A percentile compares a stretch with the other conserved stretches of the same genome.
Evolutionary conservation across 495 filamentous ascomycete species (phyloP).

Genomic region (Cairneyella variabilis): DNA sequence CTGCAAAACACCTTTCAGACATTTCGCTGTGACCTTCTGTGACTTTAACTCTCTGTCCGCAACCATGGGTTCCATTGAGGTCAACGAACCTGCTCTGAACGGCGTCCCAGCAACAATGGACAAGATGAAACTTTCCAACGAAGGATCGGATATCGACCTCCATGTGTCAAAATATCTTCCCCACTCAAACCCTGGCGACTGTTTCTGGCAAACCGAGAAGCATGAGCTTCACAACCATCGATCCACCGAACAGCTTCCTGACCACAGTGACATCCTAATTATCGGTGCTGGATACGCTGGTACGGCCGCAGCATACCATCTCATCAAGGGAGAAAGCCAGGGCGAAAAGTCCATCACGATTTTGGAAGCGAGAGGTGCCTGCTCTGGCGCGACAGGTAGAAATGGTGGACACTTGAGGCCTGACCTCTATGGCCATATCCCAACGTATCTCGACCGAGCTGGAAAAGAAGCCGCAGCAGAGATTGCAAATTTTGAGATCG

Average conservation of each 20-base stretch:
- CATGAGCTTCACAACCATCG: slow-evolving; percentile 35
- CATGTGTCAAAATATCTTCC: slow-evolving; percentile 8
- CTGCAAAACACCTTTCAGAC: too few species aligned
- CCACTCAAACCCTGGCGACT: slow-evolving; percentile 29
- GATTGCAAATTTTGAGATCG: slow-evolving; percentile 7
- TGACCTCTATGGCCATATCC: slow-evolving; percentile 1
- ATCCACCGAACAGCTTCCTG: slow-evolving; percentile 31
- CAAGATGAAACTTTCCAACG: too few species aligned
- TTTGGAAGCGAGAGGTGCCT: slow-evolving; percentile 51
- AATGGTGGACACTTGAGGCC: slow-evolving; percentile 38
- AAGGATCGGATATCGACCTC: neutral
- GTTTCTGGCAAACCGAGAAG: slow-evolving; percentile 36
- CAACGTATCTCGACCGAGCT: neutral
- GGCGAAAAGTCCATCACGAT: slow-evolving; percentile 34
- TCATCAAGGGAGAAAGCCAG: slow-evolving; percentile 14
- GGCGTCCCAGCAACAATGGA: too few species aligned
- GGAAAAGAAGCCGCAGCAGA: slow-evolving; percentile 6
- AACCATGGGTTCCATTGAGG: too few species aligned
- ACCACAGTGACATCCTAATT: slow-evolving; percentile 32
- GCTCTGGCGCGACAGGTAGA: slow-evolving; percentile 54
- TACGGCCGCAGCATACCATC: slow-evolving; percentile 26
- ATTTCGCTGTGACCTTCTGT: too few species aligned
- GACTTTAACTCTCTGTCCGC: too few species aligned
- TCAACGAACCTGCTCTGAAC: too few species aligned
- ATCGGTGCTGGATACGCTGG: slow-evolving; percentile 36